Conservation (phyloP, 345 rosid species). For the Clarkia xantiana region DNA sequence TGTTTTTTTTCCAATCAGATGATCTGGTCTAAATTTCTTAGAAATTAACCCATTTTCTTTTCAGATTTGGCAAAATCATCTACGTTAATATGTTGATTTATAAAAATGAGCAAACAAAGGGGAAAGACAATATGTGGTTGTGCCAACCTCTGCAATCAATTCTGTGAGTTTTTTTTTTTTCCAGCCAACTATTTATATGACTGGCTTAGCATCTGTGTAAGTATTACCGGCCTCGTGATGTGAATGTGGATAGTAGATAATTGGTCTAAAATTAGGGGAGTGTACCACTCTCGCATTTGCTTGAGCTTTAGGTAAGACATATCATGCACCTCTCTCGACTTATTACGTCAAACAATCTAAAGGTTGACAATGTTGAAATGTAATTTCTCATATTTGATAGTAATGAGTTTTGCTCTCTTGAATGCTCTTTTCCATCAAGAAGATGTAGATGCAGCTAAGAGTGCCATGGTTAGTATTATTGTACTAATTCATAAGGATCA, state of each 20-base stretch:
- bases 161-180: slow-evolving; percentile 6
- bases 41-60: too few relatives aligned
- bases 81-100: too few relatives aligned
- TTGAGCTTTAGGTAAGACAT: slow-evolving; percentile 69
- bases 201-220: slow-evolving; percentile 95
- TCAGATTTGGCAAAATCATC: too few relatives aligned
- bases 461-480: slow-evolving; percentile 95
- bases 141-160: too few relatives aligned
- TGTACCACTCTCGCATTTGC: slow-evolving; percentile 94
- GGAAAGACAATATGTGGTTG: too few relatives aligned
- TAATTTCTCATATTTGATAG: background rate
- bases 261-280: slow-evolving; percentile 96
- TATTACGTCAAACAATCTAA: background rate
- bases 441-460: slow-evolving; percentile 85
- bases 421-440: slow-evolving; percentile 30
- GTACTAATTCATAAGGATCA: slow-evolving; percentile 81
- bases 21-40: too few relatives aligned
- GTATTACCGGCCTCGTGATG: slow-evolving; percentile 66
- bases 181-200: slow-evolving; percentile 99
- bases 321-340: background rate
- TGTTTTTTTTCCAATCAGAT: too few relatives aligned
- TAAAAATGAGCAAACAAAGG: too few relatives aligned
- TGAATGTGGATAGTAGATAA: slow-evolving; percentile 76
- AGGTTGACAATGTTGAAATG: too few relatives aligned
- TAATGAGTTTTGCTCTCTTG: slow-evolving; percentile 5